phyloP scores from a whole-genome alignment of 495 filamentous ascomycete species.

The Podospora sp. region DNA sequence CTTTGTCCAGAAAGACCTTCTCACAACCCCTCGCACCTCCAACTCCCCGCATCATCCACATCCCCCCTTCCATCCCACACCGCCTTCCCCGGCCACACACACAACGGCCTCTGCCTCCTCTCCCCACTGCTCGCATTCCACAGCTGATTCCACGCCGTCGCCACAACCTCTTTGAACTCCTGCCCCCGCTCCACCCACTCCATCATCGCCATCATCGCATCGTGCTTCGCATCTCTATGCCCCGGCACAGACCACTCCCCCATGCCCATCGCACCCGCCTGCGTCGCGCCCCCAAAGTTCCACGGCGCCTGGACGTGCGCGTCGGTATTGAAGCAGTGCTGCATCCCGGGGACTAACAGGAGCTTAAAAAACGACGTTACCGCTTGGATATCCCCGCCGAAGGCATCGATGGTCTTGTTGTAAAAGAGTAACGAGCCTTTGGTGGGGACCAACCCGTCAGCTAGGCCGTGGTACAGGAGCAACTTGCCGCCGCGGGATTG shows the following conservation, averaged over 20 bases:
- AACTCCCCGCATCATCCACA: neutral
- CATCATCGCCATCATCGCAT: constrained; percentile 52
- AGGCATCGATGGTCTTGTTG: constrained; percentile 42
- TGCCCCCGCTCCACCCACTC: constrained; percentile 54
- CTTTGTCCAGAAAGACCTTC: too few relatives aligned
- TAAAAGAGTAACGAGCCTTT: constrained; percentile 48
- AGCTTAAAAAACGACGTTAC: constrained; percentile 40
- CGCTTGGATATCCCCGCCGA: constrained; percentile 28
- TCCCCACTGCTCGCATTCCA: constrained; percentile 36
- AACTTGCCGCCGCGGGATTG: constrained; percentile 55
- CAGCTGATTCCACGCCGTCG: constrained; percentile 43
- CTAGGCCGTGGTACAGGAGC: constrained; percentile 56
- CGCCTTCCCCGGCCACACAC: constrained; percentile 40
- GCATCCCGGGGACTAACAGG: constrained; percentile 46
- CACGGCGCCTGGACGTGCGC: constrained; percentile 40
- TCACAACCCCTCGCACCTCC: neutral
- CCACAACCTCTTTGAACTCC: constrained; percentile 42
- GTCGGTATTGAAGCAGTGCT: constrained; percentile 34
- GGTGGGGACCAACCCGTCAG: constrained; percentile 53
- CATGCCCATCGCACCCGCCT: constrained; percentile 32
- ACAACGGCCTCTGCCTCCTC: constrained; percentile 46
- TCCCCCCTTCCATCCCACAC: neutral
- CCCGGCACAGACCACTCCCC: constrained; percentile 40
- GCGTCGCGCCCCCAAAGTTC: constrained; percentile 39
- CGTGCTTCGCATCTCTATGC: constrained; percentile 47